A percentile compares a stretch with the other conserved stretches of the same genome.
These are phyloP conservation scores for Triglochin maritima DNA, from an alignment of 106 monocot genomes.

Conservation along the genomic window DNA sequence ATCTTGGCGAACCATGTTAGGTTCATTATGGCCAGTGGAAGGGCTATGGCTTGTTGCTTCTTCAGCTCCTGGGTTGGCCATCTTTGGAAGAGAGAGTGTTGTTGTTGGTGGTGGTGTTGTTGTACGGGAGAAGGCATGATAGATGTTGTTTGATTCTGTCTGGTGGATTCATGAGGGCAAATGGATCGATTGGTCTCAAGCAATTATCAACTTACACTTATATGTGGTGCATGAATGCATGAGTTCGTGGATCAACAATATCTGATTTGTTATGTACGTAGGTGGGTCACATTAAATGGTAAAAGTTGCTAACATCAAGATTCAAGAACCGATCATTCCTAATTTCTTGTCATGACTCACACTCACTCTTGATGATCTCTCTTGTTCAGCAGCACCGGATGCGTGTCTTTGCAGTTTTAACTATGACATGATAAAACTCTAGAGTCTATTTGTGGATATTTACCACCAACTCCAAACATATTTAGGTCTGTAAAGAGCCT, in stretches of 20 bases:
- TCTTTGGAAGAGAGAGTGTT: not conserved
- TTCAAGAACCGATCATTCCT: too few species aligned
- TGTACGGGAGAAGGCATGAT: not conserved
- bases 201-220: not conserved
- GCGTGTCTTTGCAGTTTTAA: too few species aligned
- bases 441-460: too few species aligned
- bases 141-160: not conserved
- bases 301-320: too few species aligned
- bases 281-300: too few species aligned
- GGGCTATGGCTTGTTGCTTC: constrained; percentile 24
- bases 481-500: too few species aligned
- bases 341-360: too few species aligned
- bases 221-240: not conserved
- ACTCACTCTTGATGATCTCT: too few species aligned
- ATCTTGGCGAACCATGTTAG: constrained; percentile 40
- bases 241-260: not conserved
- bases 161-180: not conserved
- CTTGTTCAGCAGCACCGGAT: too few species aligned
- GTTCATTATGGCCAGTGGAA: constrained; percentile 32
- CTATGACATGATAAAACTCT: too few species aligned
- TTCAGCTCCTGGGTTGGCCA: constrained; percentile 26
- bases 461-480: too few species aligned
- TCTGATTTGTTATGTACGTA: not conserved
- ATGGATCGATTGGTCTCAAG: not conserved
- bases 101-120: not conserved